phyloP scores from a whole-genome alignment of 495 filamentous ascomycete genomes.

The Delitschia confertaspora region DNA sequence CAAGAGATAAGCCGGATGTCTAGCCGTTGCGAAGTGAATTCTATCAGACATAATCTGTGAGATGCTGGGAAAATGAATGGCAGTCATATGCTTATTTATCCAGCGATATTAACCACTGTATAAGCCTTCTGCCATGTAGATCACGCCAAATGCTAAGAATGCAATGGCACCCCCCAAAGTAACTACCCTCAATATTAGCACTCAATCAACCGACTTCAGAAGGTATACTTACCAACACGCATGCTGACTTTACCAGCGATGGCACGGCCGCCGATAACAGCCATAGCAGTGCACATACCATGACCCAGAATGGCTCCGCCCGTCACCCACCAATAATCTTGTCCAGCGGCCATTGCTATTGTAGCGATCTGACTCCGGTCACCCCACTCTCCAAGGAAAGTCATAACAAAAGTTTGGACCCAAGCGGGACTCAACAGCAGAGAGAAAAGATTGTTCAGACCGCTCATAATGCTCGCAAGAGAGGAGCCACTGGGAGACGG shows the following conservation, averaged over 20 bases:
- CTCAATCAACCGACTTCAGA: background rate
- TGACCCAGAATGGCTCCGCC: slow-evolving; percentile 82
- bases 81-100: no score
- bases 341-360: slow-evolving; percentile 96
- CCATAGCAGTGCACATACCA: slow-evolving; percentile 77
- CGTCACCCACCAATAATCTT: slow-evolving; percentile 99
- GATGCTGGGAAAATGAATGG: no score
- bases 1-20: no score
- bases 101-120: slow-evolving; percentile 17
- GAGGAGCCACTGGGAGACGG: slow-evolving; percentile 45
- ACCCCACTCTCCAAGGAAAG: slow-evolving; percentile 96
- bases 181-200: slow-evolving; percentile 45
- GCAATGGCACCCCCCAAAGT: slow-evolving; percentile 89
- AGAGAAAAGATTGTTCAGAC: slow-evolving; percentile 78
- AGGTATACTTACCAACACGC: slow-evolving; percentile 73
- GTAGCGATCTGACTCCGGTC: slow-evolving; percentile 97
- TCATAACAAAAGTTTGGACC: slow-evolving; percentile 99
- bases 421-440: slow-evolving; percentile 87
- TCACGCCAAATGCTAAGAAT: slow-evolving; percentile 82
- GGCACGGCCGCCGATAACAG: slow-evolving; percentile 87
- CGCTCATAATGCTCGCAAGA: slow-evolving; percentile 38
- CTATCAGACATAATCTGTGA: no score
- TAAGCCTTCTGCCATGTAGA: slow-evolving; percentile 76
- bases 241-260: slow-evolving; percentile 92
- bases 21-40: no score